Evolutionary conservation across 495 filamentous ascomycete genomes (phyloP), one percentile per base, ranked within the genome.

Genomic region (Penicillium arizonense): DNA sequence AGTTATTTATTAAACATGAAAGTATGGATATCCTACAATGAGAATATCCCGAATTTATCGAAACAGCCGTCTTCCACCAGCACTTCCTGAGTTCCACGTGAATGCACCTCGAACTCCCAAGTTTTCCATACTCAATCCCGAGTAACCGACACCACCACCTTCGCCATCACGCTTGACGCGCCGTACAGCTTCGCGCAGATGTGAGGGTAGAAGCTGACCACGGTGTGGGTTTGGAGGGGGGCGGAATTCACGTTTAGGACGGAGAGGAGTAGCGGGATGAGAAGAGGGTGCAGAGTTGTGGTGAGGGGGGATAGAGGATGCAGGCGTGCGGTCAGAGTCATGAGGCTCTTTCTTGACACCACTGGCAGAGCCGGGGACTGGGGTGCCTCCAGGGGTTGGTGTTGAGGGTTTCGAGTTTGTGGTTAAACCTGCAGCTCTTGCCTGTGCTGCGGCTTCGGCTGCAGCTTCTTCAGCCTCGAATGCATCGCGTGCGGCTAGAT

Each of bases 131-230:
- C 84, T 83, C 58, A 91, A 65, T 49, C 88, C 87, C 1, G 84
- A 85, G 41, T 91, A 82, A 4, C 88, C 86, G 6, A 87, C 87
- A 12, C 83, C 84, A 21, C 89, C 90, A 4, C 82, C 78, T 44
- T 82, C 76, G 12, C 76, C 70, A 60, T 86, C 77, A 40, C 80
- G 80, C 66, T 86, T 87, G 57, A 87, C 86, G 47, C 91, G 79
- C 47, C 90, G 77, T 23, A 87, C 70, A 10, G 89, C 89, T 66
- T 96, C 89, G 20, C 89, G 77, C 33, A 96, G 70, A 74, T 96
- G 91, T 49, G 91, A 85, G 0, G 91, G 90, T 23, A 88, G 79
- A 38, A 96, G 65, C 12, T 90, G 89, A 0, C 87, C 90, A 13
- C 84, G 79, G 57, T 82, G 73, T 1, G 73, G 76, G 39, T 77